phyloP scores from a whole-genome alignment of 2,329 filamentous ascomycete genomes.

The Fusarium xyrophilum region DNA sequence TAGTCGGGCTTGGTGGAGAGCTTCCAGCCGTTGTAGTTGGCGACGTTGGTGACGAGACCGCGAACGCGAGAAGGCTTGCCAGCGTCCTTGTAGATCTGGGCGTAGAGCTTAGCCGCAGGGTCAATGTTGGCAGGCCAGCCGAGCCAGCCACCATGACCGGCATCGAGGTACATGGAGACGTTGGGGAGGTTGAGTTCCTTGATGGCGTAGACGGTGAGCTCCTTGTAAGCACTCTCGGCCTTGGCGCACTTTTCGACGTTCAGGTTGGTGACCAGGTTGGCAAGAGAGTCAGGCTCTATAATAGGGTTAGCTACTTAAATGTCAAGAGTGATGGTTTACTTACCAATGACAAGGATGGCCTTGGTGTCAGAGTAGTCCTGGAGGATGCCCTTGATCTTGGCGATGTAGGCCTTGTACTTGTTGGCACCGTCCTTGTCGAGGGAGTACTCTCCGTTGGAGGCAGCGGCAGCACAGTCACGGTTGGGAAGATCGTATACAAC shows the following conservation, averaged over 20 bases:
- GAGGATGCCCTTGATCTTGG: conserved; percentile 53
- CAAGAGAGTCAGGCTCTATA: conserved; percentile 63
- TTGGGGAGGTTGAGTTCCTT: conserved; percentile 61
- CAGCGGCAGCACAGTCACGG: conserved; percentile 63
- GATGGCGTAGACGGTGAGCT: conserved; percentile 59
- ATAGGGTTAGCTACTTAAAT: not conserved
- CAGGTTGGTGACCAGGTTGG: conserved; percentile 65
- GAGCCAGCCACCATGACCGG: conserved; percentile 65
- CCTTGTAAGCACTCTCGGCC: conserved; percentile 57
- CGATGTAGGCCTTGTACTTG: conserved; percentile 64
- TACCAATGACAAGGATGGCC: conserved; percentile 54
- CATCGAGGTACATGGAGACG: conserved; percentile 65
- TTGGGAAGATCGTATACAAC: conserved; percentile 66
- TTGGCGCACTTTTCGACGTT: conserved; percentile 57
- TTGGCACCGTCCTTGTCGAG: conserved; percentile 58
- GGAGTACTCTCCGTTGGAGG: conserved; percentile 63
- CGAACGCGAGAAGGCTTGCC: conserved; percentile 58
- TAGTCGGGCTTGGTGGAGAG: conserved; percentile 53
- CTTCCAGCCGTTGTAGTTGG: conserved; percentile 63
- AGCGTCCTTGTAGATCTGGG: conserved; percentile 57
- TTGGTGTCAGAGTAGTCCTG: conserved; percentile 53
- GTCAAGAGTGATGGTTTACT: not conserved
- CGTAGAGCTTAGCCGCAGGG: conserved; percentile 56
- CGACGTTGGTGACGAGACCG: conserved; percentile 64
- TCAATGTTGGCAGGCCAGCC: conserved; percentile 63